Percentiles rank a stretch among this genome's conserved stretches.
Conservation (phyloP, 805 yeast species). For the Ogataea paradorogensis region DNA sequence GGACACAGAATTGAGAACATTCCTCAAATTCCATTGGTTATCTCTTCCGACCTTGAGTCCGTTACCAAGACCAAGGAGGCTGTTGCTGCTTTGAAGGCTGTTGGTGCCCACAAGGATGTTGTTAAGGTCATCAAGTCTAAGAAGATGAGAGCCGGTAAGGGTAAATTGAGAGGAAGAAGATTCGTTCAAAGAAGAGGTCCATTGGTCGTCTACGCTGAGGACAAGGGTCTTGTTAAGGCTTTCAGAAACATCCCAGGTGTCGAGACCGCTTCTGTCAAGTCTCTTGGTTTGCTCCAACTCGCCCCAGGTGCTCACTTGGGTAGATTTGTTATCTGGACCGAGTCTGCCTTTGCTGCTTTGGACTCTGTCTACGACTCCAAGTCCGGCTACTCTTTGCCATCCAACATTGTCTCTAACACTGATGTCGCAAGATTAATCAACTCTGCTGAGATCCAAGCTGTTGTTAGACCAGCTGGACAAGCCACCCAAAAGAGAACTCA, state of each 20-base stretch:
- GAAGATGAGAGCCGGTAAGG: slow-evolving; percentile 99
- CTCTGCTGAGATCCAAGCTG: slow-evolving; percentile 99
- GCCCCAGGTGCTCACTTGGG: slow-evolving; percentile 99
- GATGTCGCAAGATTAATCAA: slow-evolving; percentile 96
- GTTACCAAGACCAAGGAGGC: slow-evolving; percentile 98
- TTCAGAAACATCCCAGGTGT: slow-evolving; percentile 99
- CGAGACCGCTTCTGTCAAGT: slow-evolving; percentile 88
- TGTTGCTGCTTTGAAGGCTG: slow-evolving; percentile 94
- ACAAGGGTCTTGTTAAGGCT: slow-evolving; percentile 97
- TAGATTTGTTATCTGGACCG: slow-evolving; percentile 99
- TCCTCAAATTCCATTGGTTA: slow-evolving; percentile 98
- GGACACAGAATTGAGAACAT: slow-evolving; percentile 99
- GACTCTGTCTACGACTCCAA: slow-evolving; percentile 98
- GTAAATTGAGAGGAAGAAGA: slow-evolving; percentile 99
- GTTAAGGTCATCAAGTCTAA: slow-evolving; percentile 97
- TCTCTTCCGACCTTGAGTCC: slow-evolving; percentile 88
- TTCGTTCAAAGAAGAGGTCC: slow-evolving; percentile 99
- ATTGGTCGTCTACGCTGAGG: slow-evolving; percentile 95
- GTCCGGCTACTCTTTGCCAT: slow-evolving; percentile 88
- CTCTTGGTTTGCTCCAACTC: slow-evolving; percentile 93
- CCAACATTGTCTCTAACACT: slow-evolving; percentile 90
- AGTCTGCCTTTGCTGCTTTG: slow-evolving; percentile 93
- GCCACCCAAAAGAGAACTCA: slow-evolving; percentile 88
- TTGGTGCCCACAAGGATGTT: slow-evolving; percentile 98
- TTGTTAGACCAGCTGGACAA: slow-evolving; percentile 94